Evolutionary conservation across 2,329 filamentous ascomycete genomes (phyloP).

Genomic region (Chaetomium olivaceum): DNA sequence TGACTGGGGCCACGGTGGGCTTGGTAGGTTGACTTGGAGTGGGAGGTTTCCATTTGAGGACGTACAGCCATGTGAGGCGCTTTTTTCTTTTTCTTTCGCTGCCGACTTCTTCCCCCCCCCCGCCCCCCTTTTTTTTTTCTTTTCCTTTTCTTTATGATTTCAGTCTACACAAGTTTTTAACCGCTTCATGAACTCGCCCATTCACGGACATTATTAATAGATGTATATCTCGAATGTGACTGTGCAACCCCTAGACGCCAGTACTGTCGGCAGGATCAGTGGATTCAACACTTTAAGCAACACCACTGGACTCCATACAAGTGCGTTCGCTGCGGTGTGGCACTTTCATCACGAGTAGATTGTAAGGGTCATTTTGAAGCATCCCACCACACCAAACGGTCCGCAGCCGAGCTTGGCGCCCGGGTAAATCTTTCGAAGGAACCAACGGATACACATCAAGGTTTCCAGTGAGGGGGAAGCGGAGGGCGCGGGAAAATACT

Average conservation of each 20-base stretch:
- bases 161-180: too few species aligned
- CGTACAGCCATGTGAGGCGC: too few species aligned
- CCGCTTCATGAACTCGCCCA: neutral
- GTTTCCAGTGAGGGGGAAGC: too few species aligned
- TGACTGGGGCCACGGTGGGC: too few species aligned
- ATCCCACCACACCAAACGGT: neutral
- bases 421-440: neutral
- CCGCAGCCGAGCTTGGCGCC: neutral
- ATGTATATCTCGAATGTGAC: neutral
- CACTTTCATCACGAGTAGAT: neutral
- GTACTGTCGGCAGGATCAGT: slow-evolving; percentile 29
- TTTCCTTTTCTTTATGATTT: too few species aligned
- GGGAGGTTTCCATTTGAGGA: too few species aligned
- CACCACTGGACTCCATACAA: slow-evolving; percentile 31
- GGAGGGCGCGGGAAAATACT: too few species aligned
- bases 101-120: too few species aligned
- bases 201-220: neutral
- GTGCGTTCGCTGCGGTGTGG: neutral
- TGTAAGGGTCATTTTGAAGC: neutral
- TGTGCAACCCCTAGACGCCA: slow-evolving; percentile 9
- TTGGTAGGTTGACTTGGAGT: too few species aligned
- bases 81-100: too few species aligned
- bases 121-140: too few species aligned
- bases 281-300: slow-evolving; percentile 31
- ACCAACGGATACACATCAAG: neutral